Percentiles rank a stretch among this genome's conserved stretches.
phyloP scores from a whole-genome alignment of 2,329 filamentous ascomycete genomes.

The Fusarium gaditjirri region DNA sequence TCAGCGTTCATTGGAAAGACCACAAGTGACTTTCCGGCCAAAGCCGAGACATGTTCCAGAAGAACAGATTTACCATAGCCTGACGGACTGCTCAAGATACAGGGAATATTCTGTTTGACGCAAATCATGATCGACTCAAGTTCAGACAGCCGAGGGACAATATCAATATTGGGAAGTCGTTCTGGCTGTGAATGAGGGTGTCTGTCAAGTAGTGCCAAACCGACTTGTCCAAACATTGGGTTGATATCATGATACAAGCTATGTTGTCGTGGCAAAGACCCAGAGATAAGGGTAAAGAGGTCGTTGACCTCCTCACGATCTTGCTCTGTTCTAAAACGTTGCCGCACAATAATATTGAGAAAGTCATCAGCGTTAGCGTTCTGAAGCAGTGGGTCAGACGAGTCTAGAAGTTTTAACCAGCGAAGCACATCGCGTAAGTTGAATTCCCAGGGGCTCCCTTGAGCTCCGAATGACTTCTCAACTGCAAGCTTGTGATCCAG shows the following conservation, averaged over 20 bases:
- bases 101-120: slow-evolving; percentile 86
- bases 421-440: slow-evolving; percentile 90
- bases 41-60: slow-evolving; percentile 81
- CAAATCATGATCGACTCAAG: slow-evolving; percentile 90
- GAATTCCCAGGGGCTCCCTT: slow-evolving; percentile 91
- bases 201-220: slow-evolving; percentile 76
- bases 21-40: slow-evolving; percentile 78
- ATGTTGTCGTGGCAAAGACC: slow-evolving; percentile 60
- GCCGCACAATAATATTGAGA: slow-evolving; percentile 82
- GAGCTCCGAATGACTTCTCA: slow-evolving; percentile 66
- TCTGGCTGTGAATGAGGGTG: slow-evolving; percentile 64
- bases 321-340: slow-evolving; percentile 79
- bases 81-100: slow-evolving; percentile 86
- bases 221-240: slow-evolving; percentile 76
- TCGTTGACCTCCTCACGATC: slow-evolving; percentile 74
- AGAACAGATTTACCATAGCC: slow-evolving; percentile 89
- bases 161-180: slow-evolving; percentile 61
- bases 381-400: slow-evolving; percentile 67
- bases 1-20: slow-evolving; percentile 94
- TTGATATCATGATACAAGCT: slow-evolving; percentile 79
- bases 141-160: slow-evolving; percentile 70
- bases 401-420: slow-evolving; percentile 76
- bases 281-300: slow-evolving; percentile 75
- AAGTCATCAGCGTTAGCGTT: slow-evolving; percentile 76
- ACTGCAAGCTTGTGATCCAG: slow-evolving; percentile 78